These are phyloP conservation scores for Pseudoturritis turrita DNA, from an alignment of 345 rosid species.

Conservation along the genomic window DNA sequence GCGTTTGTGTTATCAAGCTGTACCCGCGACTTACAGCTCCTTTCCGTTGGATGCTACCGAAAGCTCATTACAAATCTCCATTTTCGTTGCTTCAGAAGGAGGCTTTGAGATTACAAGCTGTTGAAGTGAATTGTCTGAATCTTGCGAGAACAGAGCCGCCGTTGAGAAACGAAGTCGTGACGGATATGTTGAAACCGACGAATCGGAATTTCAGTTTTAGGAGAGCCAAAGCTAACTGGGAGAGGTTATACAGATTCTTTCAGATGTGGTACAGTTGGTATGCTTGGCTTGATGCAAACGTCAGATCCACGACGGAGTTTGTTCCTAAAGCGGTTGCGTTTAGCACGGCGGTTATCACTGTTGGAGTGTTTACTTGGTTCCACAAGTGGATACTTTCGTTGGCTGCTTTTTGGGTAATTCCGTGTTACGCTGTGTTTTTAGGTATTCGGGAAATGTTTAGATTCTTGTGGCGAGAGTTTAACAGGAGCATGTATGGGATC, in stretches of 20 bases:
- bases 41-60: slow-evolving; percentile 8
- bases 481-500: neutral
- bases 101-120: neutral
- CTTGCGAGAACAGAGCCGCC: slow-evolving; percentile 12
- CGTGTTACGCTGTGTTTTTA: neutral
- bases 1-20: neutral
- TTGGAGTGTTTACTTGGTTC: no score
- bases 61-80: slow-evolving; percentile 23
- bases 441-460: neutral
- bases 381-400: neutral
- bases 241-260: neutral
- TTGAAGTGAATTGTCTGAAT: neutral
- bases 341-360: no score
- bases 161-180: slow-evolving; percentile 14
- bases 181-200: slow-evolving; percentile 4
- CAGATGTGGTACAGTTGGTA: neutral
- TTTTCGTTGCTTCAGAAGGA: neutral
- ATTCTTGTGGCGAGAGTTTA: neutral
- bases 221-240: neutral
- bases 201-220: slow-evolving; percentile 7
- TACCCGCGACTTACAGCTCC: neutral
- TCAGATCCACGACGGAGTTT: neutral
- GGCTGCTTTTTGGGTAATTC: neutral
- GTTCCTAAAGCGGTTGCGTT: neutral
- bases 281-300: neutral